Conservation (phyloP, 2,329 filamentous ascomycete genomes). For the Coniochaeta hoffmannii region DNA sequence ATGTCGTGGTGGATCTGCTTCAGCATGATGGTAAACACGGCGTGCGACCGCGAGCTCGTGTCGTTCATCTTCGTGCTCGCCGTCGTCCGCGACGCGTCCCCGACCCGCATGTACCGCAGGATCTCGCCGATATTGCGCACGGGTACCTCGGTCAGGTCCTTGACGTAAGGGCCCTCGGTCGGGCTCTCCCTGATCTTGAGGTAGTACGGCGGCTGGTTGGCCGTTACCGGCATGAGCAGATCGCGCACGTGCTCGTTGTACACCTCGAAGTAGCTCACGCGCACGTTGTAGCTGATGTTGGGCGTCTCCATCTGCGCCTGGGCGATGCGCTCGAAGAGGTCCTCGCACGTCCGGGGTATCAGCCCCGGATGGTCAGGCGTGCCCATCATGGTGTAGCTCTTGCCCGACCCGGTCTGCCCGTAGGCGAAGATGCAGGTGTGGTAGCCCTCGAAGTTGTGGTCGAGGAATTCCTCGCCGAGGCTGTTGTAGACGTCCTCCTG, state of each 20-base stretch:
- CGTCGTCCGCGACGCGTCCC: constrained; percentile 78
- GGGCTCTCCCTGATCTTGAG: constrained; percentile 96
- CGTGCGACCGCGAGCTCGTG: constrained; percentile 90
- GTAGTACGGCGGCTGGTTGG: constrained; percentile 74
- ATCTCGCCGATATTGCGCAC: constrained; percentile 85
- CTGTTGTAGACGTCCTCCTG: constrained; percentile 93
- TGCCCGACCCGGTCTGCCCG: constrained; percentile 93
- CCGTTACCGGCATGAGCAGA: constrained; percentile 66
- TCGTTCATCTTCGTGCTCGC: constrained; percentile 99
- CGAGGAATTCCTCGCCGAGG: constrained; percentile 91
- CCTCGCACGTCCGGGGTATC: constrained; percentile 91
- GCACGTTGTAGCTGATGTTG: constrained; percentile 93
- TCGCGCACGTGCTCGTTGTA: constrained; percentile 99
- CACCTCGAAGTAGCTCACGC: constrained; percentile 97
- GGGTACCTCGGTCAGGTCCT: constrained; percentile 88
- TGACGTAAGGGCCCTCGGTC: constrained; percentile 91
- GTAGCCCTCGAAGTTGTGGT: constrained; percentile 99
- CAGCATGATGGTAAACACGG: constrained; percentile 95
- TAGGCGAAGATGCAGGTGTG: constrained; percentile 99
- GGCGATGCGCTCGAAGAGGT: constrained; percentile 90
- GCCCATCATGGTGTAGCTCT: constrained; percentile 99
- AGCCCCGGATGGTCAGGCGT: constrained; percentile 76
- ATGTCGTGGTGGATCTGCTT: constrained; percentile 98
- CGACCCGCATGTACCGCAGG: constrained; percentile 81
- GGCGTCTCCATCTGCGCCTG: constrained; percentile 68